phyloP scores from a whole-genome alignment of 148 eudicot species.

The Euryodendron excelsum region DNA sequence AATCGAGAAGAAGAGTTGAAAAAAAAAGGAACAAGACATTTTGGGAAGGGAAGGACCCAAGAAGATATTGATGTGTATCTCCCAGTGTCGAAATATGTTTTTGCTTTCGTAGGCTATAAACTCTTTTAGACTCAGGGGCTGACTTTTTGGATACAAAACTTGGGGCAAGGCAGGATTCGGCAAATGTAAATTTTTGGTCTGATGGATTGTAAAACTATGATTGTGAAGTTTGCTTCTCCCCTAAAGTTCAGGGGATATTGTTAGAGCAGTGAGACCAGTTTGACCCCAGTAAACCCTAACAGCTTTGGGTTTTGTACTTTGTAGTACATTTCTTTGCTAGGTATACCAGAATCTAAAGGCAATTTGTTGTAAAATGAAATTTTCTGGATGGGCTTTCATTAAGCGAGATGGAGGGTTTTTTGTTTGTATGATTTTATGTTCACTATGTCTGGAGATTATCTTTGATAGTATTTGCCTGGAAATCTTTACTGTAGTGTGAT shows the following conservation, averaged over 20 bases:
- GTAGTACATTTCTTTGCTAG: conserved; percentile 1
- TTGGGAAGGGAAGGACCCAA: background rate
- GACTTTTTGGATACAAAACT: too few relatives aligned
- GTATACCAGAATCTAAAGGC: conserved; percentile 2
- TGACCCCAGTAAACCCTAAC: conserved; percentile 1
- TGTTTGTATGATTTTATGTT: too few relatives aligned
- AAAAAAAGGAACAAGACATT: background rate
- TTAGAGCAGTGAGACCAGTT: background rate
- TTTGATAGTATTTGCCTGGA: too few relatives aligned
- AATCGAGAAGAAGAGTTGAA: conserved; percentile 9
- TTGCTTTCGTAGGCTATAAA: background rate
- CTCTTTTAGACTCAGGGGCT: background rate
- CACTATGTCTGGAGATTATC: too few relatives aligned
- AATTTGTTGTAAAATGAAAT: conserved; percentile 16
- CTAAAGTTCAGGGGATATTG: background rate
- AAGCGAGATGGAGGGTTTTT: background rate
- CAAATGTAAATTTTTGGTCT: conserved; percentile 7
- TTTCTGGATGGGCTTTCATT: background rate
- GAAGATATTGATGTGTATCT: background rate
- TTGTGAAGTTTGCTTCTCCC: too few relatives aligned
- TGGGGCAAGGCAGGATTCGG: background rate
- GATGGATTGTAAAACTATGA: background rate
- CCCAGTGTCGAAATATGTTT: background rate
- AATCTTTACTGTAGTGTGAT: too few relatives aligned
- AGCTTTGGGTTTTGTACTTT: background rate